Conservation (phyloP, 1,139 yeast species). For the Scheffersomyces stambukii region DNA sequence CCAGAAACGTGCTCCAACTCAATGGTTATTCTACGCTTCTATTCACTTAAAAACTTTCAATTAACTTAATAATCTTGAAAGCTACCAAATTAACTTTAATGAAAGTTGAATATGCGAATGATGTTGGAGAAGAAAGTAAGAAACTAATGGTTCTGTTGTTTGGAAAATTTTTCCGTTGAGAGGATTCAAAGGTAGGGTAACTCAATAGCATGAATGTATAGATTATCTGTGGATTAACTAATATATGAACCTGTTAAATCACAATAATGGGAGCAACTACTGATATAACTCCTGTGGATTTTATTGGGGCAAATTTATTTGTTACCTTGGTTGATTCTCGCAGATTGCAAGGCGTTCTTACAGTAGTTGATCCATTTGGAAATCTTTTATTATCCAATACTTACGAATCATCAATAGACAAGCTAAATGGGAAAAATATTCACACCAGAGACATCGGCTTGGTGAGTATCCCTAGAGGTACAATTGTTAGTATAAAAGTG, state of each 20-base stretch:
- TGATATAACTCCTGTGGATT: conserved; percentile 18
- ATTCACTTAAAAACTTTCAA: conserved; percentile 24
- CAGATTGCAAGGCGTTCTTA: conserved; percentile 34
- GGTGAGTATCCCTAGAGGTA: conserved; percentile 41
- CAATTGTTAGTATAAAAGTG: conserved; percentile 23
- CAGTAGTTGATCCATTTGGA: conserved; percentile 46
- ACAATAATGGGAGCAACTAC: conserved; percentile 1
- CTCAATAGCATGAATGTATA: neutral
- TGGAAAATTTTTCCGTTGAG: neutral
- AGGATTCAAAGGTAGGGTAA: conserved; percentile 5
- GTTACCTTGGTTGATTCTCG: conserved; percentile 30
- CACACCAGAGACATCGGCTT: conserved; percentile 39
- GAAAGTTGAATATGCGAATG: conserved; percentile 46
- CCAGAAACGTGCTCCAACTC: conserved; percentile 51
- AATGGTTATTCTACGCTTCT: conserved; percentile 43
- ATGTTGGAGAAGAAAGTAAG: conserved; percentile 25
- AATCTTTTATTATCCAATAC: conserved; percentile 36
- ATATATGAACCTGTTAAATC: neutral
- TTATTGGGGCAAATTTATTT: conserved; percentile 31
- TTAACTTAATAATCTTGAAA: conserved; percentile 12
- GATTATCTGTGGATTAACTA: too few relatives aligned
- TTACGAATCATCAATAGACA: conserved; percentile 29
- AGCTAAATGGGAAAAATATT: conserved; percentile 15
- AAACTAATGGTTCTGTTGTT: neutral
- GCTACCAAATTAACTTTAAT: conserved; percentile 17